Base-by-base conservation (phyloP, 2,329 filamentous ascomycete species). In the Nakataea oryzae region DNA sequence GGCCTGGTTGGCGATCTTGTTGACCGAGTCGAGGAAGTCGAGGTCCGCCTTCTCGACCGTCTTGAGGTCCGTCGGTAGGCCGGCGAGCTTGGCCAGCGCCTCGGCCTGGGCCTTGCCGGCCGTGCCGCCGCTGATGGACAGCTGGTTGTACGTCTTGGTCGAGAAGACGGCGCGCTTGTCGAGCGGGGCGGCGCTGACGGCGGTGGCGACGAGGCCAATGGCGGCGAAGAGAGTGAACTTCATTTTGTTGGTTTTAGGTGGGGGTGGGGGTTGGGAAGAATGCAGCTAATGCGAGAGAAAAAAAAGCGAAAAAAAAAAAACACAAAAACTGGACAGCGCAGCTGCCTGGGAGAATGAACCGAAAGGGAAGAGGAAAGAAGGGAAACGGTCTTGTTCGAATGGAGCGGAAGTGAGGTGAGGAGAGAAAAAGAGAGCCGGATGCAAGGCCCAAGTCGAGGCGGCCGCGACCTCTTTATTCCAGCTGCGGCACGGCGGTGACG, bases 1-100 rank as follows among this genome's bases (percentile, higher is more conserved):
- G 0, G 78, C 78, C 62, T 76, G 69, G 65, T 81, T 78, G 57
- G 78, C 77, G 28, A 75, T 76, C 62, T 76, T 70, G 65, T 79
- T 76, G 59, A 76, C 75, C 1, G 69, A 68, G 62, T 75, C 73
- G 57, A 81, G 71, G 64, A 76, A 69, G 26, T 70, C 68, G 21
- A 78, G 66, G 64, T 81, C 78, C 7, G 70, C 70, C 5, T 70
- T 65, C 27, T 74, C 73, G 59, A 80, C 75, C 24, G 67, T 71
- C 57, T 68, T 71, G 58, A 73, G 65, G 65, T 78, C 74, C 58
- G 77, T 70, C 2, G 58, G 65, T 62, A 73, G 60, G 66, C 67
- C 58, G 62, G 59, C 64, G 54, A 70, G 61, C n/a, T 72, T 70
- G 24, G 73, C 71, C 26, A 66, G 61, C 26, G 74, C 75, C 60